These are phyloP conservation scores for Castanospermum australe DNA, from an alignment of 306 rosid species.

Conservation along the genomic window DNA sequence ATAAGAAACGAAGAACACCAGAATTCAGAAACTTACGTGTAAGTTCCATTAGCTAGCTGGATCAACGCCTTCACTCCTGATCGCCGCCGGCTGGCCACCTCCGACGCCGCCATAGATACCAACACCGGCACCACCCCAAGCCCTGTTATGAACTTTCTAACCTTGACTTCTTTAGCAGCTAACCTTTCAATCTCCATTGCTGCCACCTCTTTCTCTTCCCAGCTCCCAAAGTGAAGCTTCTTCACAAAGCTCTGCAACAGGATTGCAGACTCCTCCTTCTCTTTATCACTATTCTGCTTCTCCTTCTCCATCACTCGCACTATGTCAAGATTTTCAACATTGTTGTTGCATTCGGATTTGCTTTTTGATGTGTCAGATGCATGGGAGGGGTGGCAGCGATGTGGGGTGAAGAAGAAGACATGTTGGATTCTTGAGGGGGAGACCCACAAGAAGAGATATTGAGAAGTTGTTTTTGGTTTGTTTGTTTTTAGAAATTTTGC, in stretches of 20 bases:
- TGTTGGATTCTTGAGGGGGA: conserved; percentile 28
- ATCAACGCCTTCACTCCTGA: conserved; percentile 46
- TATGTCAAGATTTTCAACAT: not conserved
- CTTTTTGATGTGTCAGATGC: not conserved
- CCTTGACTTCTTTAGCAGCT: conserved; percentile 46
- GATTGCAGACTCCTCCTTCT: conserved; percentile 17
- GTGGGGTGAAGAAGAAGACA: conserved; percentile 38
- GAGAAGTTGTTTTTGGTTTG: conserved; percentile 21
- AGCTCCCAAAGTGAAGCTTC: conserved; percentile 73
- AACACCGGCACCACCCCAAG: conserved; percentile 65
- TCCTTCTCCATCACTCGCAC: conserved; percentile 22
- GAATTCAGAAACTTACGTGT: conserved; percentile 45
- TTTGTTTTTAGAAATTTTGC: conserved; percentile 1
- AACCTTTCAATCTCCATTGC: conserved; percentile 51
- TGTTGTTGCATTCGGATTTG: not conserved
- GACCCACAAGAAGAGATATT: not conserved
- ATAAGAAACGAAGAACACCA: not conserved
- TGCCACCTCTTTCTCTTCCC: conserved; percentile 73
- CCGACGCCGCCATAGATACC: conserved; percentile 60
- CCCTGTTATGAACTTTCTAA: conserved; percentile 52
- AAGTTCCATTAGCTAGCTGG: conserved; percentile 56
- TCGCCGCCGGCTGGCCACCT: conserved; percentile 29
- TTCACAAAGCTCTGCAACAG: conserved; percentile 62
- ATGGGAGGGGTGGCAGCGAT: conserved; percentile 27
- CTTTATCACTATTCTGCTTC: conserved; percentile 21